Conservation (phyloP, 768 basidiomycete species). For the Mycena latifolia region DNA sequence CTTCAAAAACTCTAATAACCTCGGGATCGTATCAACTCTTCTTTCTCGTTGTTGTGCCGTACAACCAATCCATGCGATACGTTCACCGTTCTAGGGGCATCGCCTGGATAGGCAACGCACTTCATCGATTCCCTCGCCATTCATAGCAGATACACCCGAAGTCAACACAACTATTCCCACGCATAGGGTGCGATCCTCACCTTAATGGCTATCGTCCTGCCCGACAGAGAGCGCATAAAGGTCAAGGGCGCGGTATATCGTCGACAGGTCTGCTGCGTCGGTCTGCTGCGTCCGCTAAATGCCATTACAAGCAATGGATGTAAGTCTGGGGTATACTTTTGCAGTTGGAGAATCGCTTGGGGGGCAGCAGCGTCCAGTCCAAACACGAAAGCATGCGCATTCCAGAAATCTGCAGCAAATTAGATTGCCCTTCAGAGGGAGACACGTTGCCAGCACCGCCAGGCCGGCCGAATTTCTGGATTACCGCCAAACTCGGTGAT, state of each 20-base stretch:
- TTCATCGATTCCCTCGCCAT: conserved; percentile 14
- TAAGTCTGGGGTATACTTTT: conserved; percentile 3
- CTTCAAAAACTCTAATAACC: no score
- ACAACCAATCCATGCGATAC: not conserved
- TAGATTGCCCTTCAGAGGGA: no score
- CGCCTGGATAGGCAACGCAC: not conserved
- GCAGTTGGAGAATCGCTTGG: conserved; percentile 14
- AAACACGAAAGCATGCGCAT: conserved; percentile 6
- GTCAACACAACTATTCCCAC: not conserved
- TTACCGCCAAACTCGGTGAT: no score
- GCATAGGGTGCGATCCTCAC: conserved; percentile 7
- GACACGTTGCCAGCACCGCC: no score
- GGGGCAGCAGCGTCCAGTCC: conserved; percentile 10
- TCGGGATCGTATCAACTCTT: no score
- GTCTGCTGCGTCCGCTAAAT: conserved; percentile 7
- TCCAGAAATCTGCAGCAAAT: conserved; percentile 15
- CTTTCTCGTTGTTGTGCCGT: no score
- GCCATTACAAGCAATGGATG: conserved; percentile 9
- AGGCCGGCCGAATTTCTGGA: no score
- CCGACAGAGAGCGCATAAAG: not conserved
- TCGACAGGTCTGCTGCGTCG: not conserved
- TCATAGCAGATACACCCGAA: conserved; percentile 21
- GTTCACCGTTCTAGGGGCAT: not conserved
- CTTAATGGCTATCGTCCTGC: conserved; percentile 2
- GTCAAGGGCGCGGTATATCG: conserved; percentile 1